Evolutionary conservation across 2,329 filamentous ascomycete genomes (phyloP).

Genomic region (Aspergillus sp.): DNA sequence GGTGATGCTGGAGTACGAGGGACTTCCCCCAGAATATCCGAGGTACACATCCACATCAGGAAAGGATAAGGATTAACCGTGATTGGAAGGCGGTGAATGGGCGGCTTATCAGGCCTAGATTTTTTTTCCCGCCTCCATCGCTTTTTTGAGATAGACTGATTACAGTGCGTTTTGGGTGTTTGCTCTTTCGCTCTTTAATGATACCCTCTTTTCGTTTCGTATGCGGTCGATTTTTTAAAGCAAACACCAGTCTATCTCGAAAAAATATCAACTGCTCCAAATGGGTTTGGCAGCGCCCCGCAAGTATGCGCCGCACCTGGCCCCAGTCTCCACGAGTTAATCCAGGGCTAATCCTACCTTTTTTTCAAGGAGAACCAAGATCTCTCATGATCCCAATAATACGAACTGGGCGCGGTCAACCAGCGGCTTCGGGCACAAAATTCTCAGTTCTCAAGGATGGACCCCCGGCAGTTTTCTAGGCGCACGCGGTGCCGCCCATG

Average conservation of each 20-base stretch:
- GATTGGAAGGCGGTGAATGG: slow-evolving; percentile 1
- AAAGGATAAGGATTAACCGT: too few relatives aligned
- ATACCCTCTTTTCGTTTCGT: too few relatives aligned
- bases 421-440: slow-evolving; percentile 81
- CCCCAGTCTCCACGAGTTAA: background rate
- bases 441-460: slow-evolving; percentile 88
- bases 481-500: slow-evolving; percentile 70
- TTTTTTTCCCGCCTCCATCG: background rate
- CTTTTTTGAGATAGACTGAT: too few relatives aligned
- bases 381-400: slow-evolving; percentile 92
- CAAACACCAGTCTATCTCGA: background rate
- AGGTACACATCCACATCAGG: too few relatives aligned
- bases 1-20: background rate
- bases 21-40: too few relatives aligned
- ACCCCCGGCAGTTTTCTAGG: slow-evolving; percentile 80
- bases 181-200: slow-evolving; percentile 5
- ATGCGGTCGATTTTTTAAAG: too few relatives aligned
- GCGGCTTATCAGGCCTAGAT: background rate
- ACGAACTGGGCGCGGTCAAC: slow-evolving; percentile 86
- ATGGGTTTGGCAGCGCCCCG: slow-evolving; percentile 71
- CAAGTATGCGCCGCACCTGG: slow-evolving; percentile 53
- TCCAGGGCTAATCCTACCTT: slow-evolving; percentile 1
- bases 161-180: slow-evolving; percentile 2
- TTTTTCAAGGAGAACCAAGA: slow-evolving; percentile 59
- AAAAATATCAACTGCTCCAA: slow-evolving; percentile 6